Conservation (phyloP, 306 rosid genomes). For the Fragaria ananassa region DNA sequence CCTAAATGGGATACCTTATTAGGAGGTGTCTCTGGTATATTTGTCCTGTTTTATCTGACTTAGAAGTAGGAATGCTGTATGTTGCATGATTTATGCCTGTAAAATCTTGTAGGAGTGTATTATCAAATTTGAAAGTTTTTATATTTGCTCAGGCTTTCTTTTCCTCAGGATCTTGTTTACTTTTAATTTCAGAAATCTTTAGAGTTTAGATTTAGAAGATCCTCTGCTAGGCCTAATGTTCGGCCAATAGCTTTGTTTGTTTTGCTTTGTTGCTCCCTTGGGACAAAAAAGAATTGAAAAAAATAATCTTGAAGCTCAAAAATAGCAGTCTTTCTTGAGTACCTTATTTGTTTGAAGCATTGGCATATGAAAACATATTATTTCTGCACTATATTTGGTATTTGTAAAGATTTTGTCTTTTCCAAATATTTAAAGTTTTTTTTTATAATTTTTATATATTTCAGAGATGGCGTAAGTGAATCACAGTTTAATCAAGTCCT, state of each 20-base stretch:
- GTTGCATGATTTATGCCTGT: too few species aligned
- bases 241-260: too few species aligned
- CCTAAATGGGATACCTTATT: too few species aligned
- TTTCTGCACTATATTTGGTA: neutral
- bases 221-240: too few species aligned
- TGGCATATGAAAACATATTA: neutral
- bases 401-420: neutral
- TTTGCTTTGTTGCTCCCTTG: too few species aligned
- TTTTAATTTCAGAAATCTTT: neutral
- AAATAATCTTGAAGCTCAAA: neutral
- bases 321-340: neutral
- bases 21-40: too few species aligned
- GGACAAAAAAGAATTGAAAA: too few species aligned
- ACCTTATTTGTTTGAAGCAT: neutral
- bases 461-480: slow-evolving; percentile 92
- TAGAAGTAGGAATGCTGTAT: too few species aligned
- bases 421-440: slow-evolving; percentile 17
- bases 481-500: slow-evolving; percentile 87
- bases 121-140: neutral
- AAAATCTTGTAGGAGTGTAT: too few species aligned
- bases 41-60: too few species aligned
- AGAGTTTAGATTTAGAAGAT: too few species aligned
- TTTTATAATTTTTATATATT: neutral
- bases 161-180: neutral
- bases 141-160: neutral